These are phyloP conservation scores for Pezicula rhizophila DNA, from an alignment of 2,329 filamentous ascomycete genomes.

Conservation along the genomic window DNA sequence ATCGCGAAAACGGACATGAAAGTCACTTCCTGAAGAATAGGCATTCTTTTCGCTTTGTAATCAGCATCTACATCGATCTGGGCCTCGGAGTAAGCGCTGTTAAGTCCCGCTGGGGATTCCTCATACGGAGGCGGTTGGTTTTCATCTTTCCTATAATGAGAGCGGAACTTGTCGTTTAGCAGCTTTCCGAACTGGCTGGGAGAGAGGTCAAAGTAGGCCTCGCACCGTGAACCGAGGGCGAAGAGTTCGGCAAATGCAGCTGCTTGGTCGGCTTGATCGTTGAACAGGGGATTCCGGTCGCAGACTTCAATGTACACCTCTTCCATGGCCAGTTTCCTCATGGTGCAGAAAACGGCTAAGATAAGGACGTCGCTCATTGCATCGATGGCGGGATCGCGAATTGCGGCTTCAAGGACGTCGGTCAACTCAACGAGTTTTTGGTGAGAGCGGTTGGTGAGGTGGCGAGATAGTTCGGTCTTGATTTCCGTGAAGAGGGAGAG, in stretches of 20 bases:
- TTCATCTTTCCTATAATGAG: slow-evolving; percentile 37
- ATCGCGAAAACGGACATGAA: slow-evolving; percentile 57
- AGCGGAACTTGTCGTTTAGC: slow-evolving; percentile 24
- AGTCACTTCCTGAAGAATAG: slow-evolving; percentile 26
- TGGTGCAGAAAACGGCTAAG: slow-evolving; percentile 50
- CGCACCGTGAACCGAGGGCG: slow-evolving; percentile 56
- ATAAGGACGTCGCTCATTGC: slow-evolving; percentile 47
- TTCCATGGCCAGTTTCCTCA: slow-evolving; percentile 50
- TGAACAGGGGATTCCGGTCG: slow-evolving; percentile 55
- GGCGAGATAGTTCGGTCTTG: slow-evolving; percentile 14
- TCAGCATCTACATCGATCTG: slow-evolving; percentile 45
- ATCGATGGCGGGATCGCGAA: slow-evolving; percentile 27
- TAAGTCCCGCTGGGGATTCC: slow-evolving; percentile 41
- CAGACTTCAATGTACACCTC: slow-evolving; percentile 59
- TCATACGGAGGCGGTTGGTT: slow-evolving; percentile 43
- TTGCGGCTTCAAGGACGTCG: slow-evolving; percentile 2
- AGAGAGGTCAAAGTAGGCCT: slow-evolving; percentile 53
- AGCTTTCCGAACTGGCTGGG: slow-evolving; percentile 40
- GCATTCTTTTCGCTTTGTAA: slow-evolving; percentile 37
- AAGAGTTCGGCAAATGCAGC: slow-evolving; percentile 59
- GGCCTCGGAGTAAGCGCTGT: slow-evolving; percentile 43
- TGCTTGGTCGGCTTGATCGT: slow-evolving; percentile 55
- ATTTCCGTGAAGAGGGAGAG: slow-evolving; percentile 34
- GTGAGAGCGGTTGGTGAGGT: slow-evolving; percentile 7
- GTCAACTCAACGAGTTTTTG: slow-evolving; percentile 4